A percentile compares a stretch with the other conserved stretches of the same genome.
These are phyloP conservation scores for Fusarium tjaetaba DNA, from an alignment of 2,329 filamentous ascomycete species.

Conservation along the genomic window DNA sequence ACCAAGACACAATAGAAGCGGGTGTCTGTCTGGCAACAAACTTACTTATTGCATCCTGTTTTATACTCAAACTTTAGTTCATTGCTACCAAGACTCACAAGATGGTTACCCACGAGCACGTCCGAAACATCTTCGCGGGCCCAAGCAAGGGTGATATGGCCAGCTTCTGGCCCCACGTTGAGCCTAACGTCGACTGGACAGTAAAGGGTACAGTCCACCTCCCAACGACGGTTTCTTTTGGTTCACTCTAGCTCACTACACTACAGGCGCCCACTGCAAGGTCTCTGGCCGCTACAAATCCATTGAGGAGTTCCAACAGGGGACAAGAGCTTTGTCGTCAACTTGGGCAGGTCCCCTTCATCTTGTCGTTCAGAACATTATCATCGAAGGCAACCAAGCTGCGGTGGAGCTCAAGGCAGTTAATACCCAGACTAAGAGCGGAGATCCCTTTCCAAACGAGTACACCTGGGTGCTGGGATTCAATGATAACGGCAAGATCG, in stretches of 20 bases:
- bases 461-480: neutral
- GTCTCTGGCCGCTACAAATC: neutral
- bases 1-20: fast-evolving
- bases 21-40: too few relatives aligned
- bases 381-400: neutral
- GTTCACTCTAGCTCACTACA: neutral
- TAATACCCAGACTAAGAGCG: neutral
- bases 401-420: neutral
- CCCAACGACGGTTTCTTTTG: too few relatives aligned
- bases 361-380: neutral
- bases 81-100: neutral
- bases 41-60: too few relatives aligned
- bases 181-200: neutral
- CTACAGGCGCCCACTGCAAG: neutral
- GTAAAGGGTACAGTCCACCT: neutral
- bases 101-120: neutral
- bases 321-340: neutral
- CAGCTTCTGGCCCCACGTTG: neutral
- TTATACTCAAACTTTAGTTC: neutral
- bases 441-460: neutral
- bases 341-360: neutral
- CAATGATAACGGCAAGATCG: neutral
- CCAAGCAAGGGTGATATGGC: neutral
- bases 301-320: neutral
- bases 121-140: neutral